These are phyloP conservation scores for Tricholoma bakamatsutake DNA, from an alignment of 768 basidiomycete genomes.

Conservation along the genomic window DNA sequence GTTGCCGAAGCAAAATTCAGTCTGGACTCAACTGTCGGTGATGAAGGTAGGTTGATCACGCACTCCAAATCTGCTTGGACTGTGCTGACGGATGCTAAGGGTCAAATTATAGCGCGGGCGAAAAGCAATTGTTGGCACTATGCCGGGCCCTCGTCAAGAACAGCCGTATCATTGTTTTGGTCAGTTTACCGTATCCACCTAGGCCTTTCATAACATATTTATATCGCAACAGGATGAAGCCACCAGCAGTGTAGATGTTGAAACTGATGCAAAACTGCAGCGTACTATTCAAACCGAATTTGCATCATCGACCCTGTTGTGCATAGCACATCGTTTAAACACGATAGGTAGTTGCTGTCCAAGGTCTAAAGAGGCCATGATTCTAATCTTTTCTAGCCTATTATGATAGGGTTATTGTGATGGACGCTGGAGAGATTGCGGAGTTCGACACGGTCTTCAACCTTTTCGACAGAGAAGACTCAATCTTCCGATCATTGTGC, in stretches of 20 bases:
- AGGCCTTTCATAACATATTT: background rate
- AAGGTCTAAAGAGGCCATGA: background rate
- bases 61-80: background rate
- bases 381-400: slow-evolving; percentile 31
- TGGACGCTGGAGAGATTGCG: slow-evolving; percentile 59
- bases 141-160: slow-evolving; percentile 58
- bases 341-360: slow-evolving; percentile 7
- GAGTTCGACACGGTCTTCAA: slow-evolving; percentile 69
- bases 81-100: slow-evolving; percentile 25
- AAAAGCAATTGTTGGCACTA: slow-evolving; percentile 59
- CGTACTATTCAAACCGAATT: slow-evolving; percentile 61
- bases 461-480: slow-evolving; percentile 50
- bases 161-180: slow-evolving; percentile 52
- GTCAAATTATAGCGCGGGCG: slow-evolving; percentile 61
- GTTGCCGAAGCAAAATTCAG: slow-evolving; percentile 61
- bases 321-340: slow-evolving; percentile 44
- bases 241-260: slow-evolving; percentile 45
- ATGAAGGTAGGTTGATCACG: slow-evolving; percentile 42
- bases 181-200: slow-evolving; percentile 19
- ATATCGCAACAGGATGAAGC: slow-evolving; percentile 7
- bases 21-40: slow-evolving; percentile 52
- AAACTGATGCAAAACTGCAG: slow-evolving; percentile 58
- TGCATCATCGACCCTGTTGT: slow-evolving; percentile 43
- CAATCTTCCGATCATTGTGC: slow-evolving; percentile 64
- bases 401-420: slow-evolving; percentile 64